Percentiles rank a stretch among this genome's conserved stretches.
phyloP scores from a whole-genome alignment of 768 basidiomycete species.

The Suillus subluteus region DNA sequence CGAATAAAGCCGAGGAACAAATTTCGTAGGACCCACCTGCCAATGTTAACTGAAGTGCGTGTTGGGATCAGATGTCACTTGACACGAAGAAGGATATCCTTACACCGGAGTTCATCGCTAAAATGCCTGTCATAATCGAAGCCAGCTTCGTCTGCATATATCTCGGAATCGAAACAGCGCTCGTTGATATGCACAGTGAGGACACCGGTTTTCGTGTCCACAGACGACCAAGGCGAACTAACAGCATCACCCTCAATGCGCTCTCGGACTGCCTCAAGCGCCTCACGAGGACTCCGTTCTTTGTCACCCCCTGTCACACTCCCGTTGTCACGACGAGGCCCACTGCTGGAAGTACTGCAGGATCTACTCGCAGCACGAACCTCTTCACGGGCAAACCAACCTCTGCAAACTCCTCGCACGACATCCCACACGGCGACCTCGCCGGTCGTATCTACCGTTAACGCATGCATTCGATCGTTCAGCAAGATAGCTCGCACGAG shows the following conservation, averaged over 20 bases:
- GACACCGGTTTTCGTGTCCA: constrained; percentile 89
- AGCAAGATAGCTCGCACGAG: constrained; percentile 81
- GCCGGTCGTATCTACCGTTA: constrained; percentile 89
- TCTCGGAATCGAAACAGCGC: constrained; percentile 90
- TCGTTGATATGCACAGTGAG: constrained; percentile 88
- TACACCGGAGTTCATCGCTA: constrained; percentile 81
- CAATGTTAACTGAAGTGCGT: constrained; percentile 73
- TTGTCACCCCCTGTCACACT: constrained; percentile 38
- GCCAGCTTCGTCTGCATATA: constrained; percentile 92
- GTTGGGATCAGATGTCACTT: constrained; percentile 13
- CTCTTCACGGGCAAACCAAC: constrained; percentile 67
- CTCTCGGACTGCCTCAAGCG: constrained; percentile 85
- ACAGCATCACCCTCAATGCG: constrained; percentile 95
- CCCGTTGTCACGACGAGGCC: constrained; percentile 34
- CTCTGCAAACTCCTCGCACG: constrained; percentile 74
- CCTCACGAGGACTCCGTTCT: constrained; percentile 76
- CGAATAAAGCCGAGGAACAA: constrained; percentile 79
- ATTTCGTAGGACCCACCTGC: constrained; percentile 89
- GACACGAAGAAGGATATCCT: constrained; percentile 35
- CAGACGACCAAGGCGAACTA: constrained; percentile 80
- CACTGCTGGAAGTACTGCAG: constrained; percentile 48
- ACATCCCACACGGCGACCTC: constrained; percentile 95
- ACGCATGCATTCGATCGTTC: constrained; percentile 87
- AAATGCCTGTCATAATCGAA: constrained; percentile 61
- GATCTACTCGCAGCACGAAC: constrained; percentile 58